phyloP scores from a whole-genome alignment of 768 basidiomycete genomes.

The Boletus sp. region DNA sequence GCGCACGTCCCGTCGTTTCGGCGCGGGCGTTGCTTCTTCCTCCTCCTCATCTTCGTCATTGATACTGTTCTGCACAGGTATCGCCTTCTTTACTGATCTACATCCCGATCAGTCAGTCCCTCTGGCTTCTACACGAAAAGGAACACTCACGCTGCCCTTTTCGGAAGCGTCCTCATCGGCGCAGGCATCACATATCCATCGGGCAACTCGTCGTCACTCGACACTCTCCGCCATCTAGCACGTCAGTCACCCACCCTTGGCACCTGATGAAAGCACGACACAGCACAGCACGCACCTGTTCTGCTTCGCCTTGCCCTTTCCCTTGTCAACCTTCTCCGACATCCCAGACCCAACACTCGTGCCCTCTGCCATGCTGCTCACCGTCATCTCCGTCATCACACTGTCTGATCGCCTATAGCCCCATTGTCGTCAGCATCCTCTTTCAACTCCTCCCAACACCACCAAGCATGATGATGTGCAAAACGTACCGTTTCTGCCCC shows the following conservation, averaged over 20 bases:
- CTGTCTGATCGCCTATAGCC: constrained; percentile 57
- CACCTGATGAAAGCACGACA: not conserved
- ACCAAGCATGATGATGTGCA: no score
- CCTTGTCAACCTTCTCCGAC: constrained; percentile 24
- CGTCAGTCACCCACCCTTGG: not conserved
- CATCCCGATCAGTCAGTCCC: not conserved
- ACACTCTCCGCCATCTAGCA: constrained; percentile 52
- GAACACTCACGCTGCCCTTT: constrained; percentile 51
- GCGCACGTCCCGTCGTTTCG: constrained; percentile 8
- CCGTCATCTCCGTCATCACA: constrained; percentile 42
- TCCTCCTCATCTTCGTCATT: constrained; percentile 34
- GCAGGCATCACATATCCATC: constrained; percentile 29
- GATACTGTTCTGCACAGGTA: constrained; percentile 22
- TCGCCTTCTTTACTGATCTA: constrained; percentile 41
- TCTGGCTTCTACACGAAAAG: not conserved
- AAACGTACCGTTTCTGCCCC: constrained; percentile 49
- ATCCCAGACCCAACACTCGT: constrained; percentile 32
- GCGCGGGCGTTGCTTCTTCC: constrained; percentile 38
- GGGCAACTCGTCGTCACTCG: constrained; percentile 42
- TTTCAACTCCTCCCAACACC: not conserved
- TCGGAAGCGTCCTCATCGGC: constrained; percentile 53
- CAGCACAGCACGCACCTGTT: constrained; percentile 38
- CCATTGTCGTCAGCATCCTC: not conserved
- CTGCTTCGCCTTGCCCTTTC: constrained; percentile 31
- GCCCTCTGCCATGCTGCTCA: constrained; percentile 38